Base-by-base conservation (phyloP, 208 protist genomes). In the Trypanosomatidae sp. region DNA sequence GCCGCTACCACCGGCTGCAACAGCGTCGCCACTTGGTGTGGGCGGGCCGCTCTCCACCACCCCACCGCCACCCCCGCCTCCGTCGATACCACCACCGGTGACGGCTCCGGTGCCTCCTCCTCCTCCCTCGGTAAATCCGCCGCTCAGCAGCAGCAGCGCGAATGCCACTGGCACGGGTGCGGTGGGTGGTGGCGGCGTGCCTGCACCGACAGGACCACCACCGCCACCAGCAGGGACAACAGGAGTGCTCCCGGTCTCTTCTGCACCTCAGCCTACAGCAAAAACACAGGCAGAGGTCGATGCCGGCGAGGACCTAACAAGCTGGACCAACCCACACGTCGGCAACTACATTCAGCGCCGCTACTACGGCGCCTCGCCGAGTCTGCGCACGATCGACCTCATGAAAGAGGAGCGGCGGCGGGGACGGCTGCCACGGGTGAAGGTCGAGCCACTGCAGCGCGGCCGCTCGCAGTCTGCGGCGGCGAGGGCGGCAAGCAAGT, bases 281-380 rank as follows among this genome's bases (percentile, higher is more conserved):
- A n/a, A n/a, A n/a, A n/a, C n/a, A n/a, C n/a, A n/a, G n/a, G n/a
- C n/a, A n/a, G n/a, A n/a, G n/a, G n/a, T n/a, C n/a, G n/a, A n/a
- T n/a, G n/a, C n/a, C n/a, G n/a, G n/a, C n/a, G 59, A 76, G 1
- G 69, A 77, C 49, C 76, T 73, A 0, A 62, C 91, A 10, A 68
- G 73, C 55, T 96, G 91, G 90, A 90, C 86, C 5, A 96, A 96
- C 77, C 90, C 90, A 17, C 89, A 96, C 69, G 91, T 96, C 1
- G 89, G 89, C 39, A 87, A 92, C 76, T 96, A 96, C 80, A 96
- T 96, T 60, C 88, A 91, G 73, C 89, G 91, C 0, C 89, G 91
- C 30, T 96, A 93, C 78, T 96, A 96, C 77, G 91, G 91, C 9
- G 89, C 88, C 15, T 81, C 79, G 33, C 91, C 91, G 33, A 94